Evolutionary conservation across 768 basidiomycete species (phyloP).

Genomic region (Austroboletus eburneus): DNA sequence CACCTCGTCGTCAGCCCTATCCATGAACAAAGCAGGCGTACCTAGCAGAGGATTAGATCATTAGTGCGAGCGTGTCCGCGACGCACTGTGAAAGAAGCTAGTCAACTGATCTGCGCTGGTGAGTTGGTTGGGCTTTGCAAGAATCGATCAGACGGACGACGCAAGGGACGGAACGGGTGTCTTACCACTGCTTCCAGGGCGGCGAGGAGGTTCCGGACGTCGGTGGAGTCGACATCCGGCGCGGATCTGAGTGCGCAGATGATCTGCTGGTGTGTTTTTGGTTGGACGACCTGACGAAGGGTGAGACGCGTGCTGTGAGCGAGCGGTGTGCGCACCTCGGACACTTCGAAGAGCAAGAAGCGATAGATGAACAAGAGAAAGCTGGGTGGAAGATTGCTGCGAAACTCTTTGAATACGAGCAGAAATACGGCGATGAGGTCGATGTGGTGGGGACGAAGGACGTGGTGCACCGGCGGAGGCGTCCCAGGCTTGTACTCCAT

Average conservation of each 20-base stretch:
- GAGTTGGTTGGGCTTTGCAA: conserved; percentile 46
- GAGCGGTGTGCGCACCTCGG: conserved; percentile 46
- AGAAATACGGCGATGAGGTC: conserved; percentile 60
- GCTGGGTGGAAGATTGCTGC: conserved; percentile 47
- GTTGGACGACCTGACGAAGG: conserved; percentile 53
- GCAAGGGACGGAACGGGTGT: conserved; percentile 8
- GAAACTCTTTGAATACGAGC: conserved; percentile 57
- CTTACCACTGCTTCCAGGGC: conserved; percentile 41
- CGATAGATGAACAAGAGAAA: conserved; percentile 65
- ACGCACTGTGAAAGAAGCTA: conserved; percentile 49
- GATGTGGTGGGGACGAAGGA: conserved; percentile 75
- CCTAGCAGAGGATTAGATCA: conserved; percentile 33
- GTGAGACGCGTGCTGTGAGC: conserved; percentile 1
- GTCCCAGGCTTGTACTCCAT: conserved; percentile 37
- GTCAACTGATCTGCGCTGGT: conserved; percentile 55
- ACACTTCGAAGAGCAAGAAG: conserved; percentile 62
- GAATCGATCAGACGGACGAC: conserved; percentile 17
- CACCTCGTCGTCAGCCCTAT: conserved; percentile 56
- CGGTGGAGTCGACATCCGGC: conserved; percentile 40
- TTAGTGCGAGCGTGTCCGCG: not conserved
- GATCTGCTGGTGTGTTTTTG: conserved; percentile 52
- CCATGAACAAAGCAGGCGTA: conserved; percentile 54
- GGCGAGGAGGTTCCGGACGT: conserved; percentile 42
- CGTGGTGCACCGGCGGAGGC: conserved; percentile 61
- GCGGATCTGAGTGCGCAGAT: conserved; percentile 41